These are phyloP conservation scores for Penicillium paneum DNA, from an alignment of 2,329 filamentous ascomycete species.

Conservation along the genomic window DNA sequence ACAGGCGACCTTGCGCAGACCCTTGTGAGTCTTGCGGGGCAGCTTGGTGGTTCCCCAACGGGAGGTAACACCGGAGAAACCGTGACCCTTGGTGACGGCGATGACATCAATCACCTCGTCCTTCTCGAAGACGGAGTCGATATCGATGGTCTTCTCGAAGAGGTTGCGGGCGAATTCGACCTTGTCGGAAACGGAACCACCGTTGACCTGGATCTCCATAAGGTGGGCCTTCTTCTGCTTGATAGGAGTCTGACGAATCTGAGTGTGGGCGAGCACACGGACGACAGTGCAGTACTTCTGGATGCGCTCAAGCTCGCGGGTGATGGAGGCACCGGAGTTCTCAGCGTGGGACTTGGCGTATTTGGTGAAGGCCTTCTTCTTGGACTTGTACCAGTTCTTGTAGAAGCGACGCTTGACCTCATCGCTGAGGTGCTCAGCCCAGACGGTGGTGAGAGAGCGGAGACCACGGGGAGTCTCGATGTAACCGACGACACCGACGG, in stretches of 20 bases:
- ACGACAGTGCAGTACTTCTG: constrained; percentile 99
- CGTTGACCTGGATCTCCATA: constrained; percentile 99
- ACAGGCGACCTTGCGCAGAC: constrained; percentile 99
- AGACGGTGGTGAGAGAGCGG: constrained; percentile 98
- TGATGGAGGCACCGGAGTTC: constrained; percentile 82
- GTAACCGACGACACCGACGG: constrained; percentile 99
- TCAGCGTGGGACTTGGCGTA: constrained; percentile 99
- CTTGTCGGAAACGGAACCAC: constrained; percentile 93
- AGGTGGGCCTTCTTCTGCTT: constrained; percentile 99
- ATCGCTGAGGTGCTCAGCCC: constrained; percentile 98
- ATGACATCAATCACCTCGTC: constrained; percentile 99
- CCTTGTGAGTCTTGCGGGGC: constrained; percentile 99
- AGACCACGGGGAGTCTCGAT: constrained; percentile 99
- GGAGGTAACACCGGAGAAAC: constrained; percentile 93
- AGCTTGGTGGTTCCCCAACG: constrained; percentile 99
- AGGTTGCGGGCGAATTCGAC: constrained; percentile 91
- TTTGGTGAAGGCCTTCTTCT: constrained; percentile 99
- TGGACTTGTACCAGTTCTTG: constrained; percentile 99
- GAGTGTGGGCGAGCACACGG: constrained; percentile 98
- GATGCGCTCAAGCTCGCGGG: constrained; percentile 98
- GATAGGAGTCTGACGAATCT: constrained; percentile 97
- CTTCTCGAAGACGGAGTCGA: constrained; percentile 95
- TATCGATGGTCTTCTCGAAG: constrained; percentile 97
- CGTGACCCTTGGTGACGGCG: constrained; percentile 99
- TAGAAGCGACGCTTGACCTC: constrained; percentile 99